These are phyloP conservation scores for Aureobasidium sp. DNA, from an alignment of 2,329 filamentous ascomycete species.

Conservation along the genomic window DNA sequence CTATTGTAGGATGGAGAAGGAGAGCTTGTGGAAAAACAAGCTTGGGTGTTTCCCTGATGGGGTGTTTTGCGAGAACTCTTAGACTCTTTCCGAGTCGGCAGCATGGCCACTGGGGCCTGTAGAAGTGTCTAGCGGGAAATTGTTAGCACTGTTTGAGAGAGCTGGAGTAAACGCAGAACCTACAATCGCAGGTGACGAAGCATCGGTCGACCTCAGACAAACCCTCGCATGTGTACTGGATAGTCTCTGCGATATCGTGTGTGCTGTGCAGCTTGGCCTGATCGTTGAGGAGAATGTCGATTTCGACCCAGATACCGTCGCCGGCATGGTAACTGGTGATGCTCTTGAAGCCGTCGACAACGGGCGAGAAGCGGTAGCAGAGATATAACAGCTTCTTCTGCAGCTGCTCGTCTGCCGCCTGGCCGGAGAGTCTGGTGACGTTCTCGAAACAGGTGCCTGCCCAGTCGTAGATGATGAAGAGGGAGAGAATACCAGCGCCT, in stretches of 20 bases:
- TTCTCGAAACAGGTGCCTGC: conserved; percentile 55
- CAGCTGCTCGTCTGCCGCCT: conserved; percentile 46
- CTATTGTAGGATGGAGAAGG: neutral
- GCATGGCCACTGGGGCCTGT: conserved; percentile 38
- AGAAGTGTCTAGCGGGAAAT: conserved; percentile 26
- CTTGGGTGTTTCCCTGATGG: neutral
- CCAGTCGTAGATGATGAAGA: conserved; percentile 66
- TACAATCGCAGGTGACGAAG: conserved; percentile 47
- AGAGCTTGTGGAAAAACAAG: neutral
- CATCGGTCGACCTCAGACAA: conserved; percentile 46
- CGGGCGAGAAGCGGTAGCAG: conserved; percentile 40
- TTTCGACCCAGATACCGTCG: conserved; percentile 57
- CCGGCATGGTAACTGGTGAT: conserved; percentile 53
- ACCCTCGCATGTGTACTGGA: conserved; percentile 56
- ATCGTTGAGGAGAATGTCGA: conserved; percentile 52
- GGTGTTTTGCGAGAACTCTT: neutral
- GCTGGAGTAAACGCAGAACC: conserved; percentile 21
- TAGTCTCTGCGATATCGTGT: conserved; percentile 56
- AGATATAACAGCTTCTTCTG: conserved; percentile 54
- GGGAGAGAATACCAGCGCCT: conserved; percentile 55
- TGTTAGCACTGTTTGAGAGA: conserved; percentile 6
- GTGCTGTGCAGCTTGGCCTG: conserved; percentile 45
- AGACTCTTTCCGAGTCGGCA: conserved; percentile 23
- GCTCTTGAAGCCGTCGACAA: conserved; percentile 32
- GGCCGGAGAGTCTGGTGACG: conserved; percentile 52